Evolutionary conservation across 352 stramenopile genomes (phyloP).

Genomic region (Phytophthora quininea): DNA sequence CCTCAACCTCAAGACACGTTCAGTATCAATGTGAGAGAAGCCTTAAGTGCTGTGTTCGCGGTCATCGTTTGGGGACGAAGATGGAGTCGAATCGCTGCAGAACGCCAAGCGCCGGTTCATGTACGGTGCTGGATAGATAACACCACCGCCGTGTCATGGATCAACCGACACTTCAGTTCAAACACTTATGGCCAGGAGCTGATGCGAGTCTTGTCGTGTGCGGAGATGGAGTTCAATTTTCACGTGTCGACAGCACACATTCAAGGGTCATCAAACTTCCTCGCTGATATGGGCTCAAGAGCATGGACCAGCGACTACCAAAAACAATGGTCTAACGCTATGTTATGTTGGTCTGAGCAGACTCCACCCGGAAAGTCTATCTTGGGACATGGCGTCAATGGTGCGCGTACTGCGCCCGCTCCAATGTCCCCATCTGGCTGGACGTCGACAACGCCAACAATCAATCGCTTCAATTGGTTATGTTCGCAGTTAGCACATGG

Average conservation of each 20-base stretch:
- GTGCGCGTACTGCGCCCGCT: not conserved
- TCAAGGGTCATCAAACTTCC: not conserved
- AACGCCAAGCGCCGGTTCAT: not conserved
- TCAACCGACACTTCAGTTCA: not conserved
- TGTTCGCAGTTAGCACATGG: constrained; percentile 6
- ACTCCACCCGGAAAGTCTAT: not conserved
- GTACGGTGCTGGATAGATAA: constrained; percentile 5
- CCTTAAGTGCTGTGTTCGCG: constrained; percentile 4
- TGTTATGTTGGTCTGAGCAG: not conserved
- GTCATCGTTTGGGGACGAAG: not conserved
- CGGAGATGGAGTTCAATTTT: constrained; percentile 1
- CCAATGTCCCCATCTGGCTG: not conserved
- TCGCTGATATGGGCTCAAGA: not conserved
- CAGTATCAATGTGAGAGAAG: constrained; percentile 1
- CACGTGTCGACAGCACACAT: not conserved
- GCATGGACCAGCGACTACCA: not conserved
- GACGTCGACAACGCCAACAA: not conserved
- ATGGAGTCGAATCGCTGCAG: not conserved
- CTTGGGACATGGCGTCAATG: constrained; percentile 4
- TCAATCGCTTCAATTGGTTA: constrained; percentile 1
- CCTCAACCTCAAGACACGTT: too few relatives aligned
- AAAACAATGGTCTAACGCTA: not conserved
- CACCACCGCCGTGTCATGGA: constrained; percentile 2
- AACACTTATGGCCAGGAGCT: constrained; percentile 5
- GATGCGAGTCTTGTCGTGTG: not conserved